Evolutionary conservation across 306 rosid genomes (phyloP), one percentile per base, ranked within the genome.

Genomic region (Vigna nakashimae): DNA sequence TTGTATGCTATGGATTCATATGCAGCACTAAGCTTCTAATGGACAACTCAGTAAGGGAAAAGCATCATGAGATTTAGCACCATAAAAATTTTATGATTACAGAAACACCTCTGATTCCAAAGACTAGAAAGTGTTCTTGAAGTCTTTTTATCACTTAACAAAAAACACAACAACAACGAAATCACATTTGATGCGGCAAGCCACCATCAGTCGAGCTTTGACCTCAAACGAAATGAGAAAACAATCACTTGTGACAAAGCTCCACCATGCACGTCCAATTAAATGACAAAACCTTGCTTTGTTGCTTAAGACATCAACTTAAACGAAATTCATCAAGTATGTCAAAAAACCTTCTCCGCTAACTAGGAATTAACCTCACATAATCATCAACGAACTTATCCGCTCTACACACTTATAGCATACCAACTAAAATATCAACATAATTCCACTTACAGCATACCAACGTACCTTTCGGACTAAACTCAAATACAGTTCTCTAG

Each of bases 301-400:
- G 65, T 62, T 45, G 22, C 40, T 34, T 62, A 60, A 73, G 43
- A 60, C 43, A 6, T 30, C 22, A 62, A 34, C 13, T 45, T n/a
- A 36, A 55, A 11, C 40, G 56, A 71, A 38, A 74, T 60, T 40
- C 80, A 68, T 74, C 42, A 43, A 49, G 18, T 1, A 71, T 55
- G 8, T 69, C 34, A 66, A 20, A 40, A 16, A 52, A 38, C 34
- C 38, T 53, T 55, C 67, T 55, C 81, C n/a, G 34, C 67, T 38
- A 53, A 7, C 51, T 45, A 18, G 15, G 79, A 18, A 50, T 28
- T 42, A 57, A 46, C 17, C 20, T 4, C 38, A 38, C 12, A 15
- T 14, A 62, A 1, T 67, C 38, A 48, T 8, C 46, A 42, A 42
- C 46, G 46, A 42, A 42, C 46, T 42, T 42, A 11, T 42, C 13